These are phyloP conservation scores for Aureobasidium vineae DNA, from an alignment of 2,329 filamentous ascomycete genomes.

Conservation along the genomic window DNA sequence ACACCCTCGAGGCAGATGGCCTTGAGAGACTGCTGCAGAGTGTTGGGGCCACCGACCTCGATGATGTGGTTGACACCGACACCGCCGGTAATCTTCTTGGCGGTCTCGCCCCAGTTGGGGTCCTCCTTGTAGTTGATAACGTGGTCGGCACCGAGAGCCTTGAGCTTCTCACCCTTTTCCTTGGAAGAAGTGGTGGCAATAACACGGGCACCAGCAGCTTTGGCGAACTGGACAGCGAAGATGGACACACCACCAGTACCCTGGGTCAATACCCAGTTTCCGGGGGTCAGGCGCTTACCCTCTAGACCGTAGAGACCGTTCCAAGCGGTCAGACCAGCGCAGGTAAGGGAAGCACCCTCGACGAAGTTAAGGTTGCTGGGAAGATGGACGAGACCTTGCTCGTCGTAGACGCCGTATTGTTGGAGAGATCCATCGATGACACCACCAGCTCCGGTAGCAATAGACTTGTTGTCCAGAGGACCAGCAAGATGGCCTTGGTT, in stretches of 20 bases:
- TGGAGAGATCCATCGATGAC: constrained; percentile 66
- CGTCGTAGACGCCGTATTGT: constrained; percentile 64
- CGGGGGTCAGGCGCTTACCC: constrained; percentile 40
- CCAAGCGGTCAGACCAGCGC: constrained; percentile 51
- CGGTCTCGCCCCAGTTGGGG: constrained; percentile 55
- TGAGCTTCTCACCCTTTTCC: constrained; percentile 52
- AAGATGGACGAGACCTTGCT: constrained; percentile 63
- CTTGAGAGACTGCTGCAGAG: constrained; percentile 53
- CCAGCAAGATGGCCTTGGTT: constrained; percentile 57
- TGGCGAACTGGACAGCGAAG: constrained; percentile 61
- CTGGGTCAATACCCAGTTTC: constrained; percentile 60
- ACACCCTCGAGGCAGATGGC: constrained; percentile 52
- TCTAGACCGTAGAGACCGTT: constrained; percentile 54
- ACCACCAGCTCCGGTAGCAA: constrained; percentile 64
- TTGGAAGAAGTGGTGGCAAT: constrained; percentile 57
- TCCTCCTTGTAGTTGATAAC: constrained; percentile 58
- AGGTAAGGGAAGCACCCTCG: constrained; percentile 50
- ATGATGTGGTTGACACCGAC: constrained; percentile 61
- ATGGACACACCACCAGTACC: constrained; percentile 69
- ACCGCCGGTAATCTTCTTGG: constrained; percentile 52
- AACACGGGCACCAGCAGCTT: constrained; percentile 55
- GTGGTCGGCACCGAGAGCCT: constrained; percentile 55
- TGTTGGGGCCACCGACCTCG: constrained; percentile 65
- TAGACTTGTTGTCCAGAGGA: constrained; percentile 41
- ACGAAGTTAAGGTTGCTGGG: constrained; percentile 56